Base-by-base conservation (phyloP, 2,329 filamentous ascomycete species). In the Sphaerulina vaccinii region DNA sequence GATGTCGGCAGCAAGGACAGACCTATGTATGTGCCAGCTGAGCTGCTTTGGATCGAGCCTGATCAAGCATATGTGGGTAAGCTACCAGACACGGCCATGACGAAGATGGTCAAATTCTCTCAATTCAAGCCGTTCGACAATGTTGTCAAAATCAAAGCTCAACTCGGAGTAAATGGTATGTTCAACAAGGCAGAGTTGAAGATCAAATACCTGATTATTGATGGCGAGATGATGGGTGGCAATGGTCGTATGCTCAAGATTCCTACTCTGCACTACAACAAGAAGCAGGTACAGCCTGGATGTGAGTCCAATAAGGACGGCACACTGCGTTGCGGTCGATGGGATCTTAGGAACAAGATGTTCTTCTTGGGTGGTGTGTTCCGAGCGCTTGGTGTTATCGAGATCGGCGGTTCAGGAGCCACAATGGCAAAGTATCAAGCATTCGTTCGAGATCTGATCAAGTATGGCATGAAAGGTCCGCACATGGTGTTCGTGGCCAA, bases 41-140 rank as follows among this genome's bases (percentile, higher is more conserved):
- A 55, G 18, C 49, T 55, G 0, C 44, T 49, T 0, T 37, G n/a
- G 21, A 49, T 52, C n/a, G 49, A 35, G n/a, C 44, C 48, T 15
- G 7, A 49, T 7, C 52, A 55, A 15, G n/a, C 44, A 19, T 45
- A 39, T 18, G 19, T 32, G 2, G 37, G 37, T 5, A 51, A 33
- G n/a, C 16, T 55, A 3, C 49, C 49, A 6, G 37, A 42, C 1
- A 13, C 7, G 2, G 53, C 47, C 15, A 52, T 55, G 49, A n/a
- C 5, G 3, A 10, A 23, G 1, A 52, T 55, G 49, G 29, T 9
- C 18, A 27, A n/a, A 13, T n/a, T 40, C 13, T 15, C 43, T 32
- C 52, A 49, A 16, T 19, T 6, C 3, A 16, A 1, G 5, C 52
- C 52, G 16, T 7, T 18, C 0, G 9, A 43, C 1, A 50, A 50